Base-by-base conservation (phyloP, 1,284 basidiomycete species). In the Melampsora medusae region DNA sequence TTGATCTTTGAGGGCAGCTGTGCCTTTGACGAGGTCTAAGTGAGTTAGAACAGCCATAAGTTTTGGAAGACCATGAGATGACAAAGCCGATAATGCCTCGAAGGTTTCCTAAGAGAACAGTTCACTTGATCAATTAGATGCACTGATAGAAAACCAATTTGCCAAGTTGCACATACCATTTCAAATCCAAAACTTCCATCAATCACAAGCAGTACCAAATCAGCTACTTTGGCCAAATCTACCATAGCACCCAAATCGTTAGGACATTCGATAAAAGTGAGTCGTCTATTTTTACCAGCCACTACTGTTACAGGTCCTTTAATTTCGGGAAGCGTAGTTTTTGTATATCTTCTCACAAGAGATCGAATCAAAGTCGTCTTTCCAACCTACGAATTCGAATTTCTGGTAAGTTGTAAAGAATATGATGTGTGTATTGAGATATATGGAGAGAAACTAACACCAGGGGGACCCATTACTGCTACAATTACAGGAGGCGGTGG, bases 231-330 rank as follows among this genome's bases (percentile, higher is more conserved):
- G 77, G 90, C 95, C 80, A 97, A 87, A 86, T 99, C 97, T 78
- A 99, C 92, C 95, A 98, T 98, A 66, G 93, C 92, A 84, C 96
- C 96, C 79, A 99, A 86, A 85, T 98, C 94, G 82, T 95, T 98
- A 81, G 96, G 95, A 85, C 94, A 98, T 84, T 99, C 97, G 77
- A 99, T 87, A 84, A 99, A 95, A 0, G 96, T 98, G 28, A 99
- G 86, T 17, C 97, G 87, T 65, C 93, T 87, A 81, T 90, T 92
- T 86, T 98, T 99, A 69, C 95, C 86, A 25, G 84, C 90, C 67
- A 99, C 91, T n/a, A 99, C 91, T 0, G 97, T 99, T 59, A 99
- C 89, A 1, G 97, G 97, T 0, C 97, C 97, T 81, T 92, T 91
- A 77, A 91, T 90, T 70, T 98, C 92, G 78, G 88, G 89, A 19